phyloP scores from a whole-genome alignment of 805 yeast species.

The Monosporozyma unispora region DNA sequence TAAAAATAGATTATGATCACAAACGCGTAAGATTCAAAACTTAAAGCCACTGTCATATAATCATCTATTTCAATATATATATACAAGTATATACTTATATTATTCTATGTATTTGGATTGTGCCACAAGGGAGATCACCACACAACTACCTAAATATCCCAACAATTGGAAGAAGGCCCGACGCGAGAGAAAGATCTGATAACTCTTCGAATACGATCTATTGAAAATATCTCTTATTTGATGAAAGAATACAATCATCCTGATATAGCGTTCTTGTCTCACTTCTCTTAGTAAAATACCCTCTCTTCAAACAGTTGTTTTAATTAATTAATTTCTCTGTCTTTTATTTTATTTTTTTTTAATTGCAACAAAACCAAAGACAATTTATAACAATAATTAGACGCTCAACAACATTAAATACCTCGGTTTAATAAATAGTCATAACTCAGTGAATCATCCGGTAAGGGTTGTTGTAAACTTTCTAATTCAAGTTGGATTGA shows the following conservation, averaged over 20 bases:
- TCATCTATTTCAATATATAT: too few species aligned
- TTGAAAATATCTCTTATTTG: conserved; percentile 29
- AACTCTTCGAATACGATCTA: conserved; percentile 23
- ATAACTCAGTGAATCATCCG: conserved; percentile 1
- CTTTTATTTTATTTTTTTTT: neutral
- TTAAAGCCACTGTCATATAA: too few species aligned
- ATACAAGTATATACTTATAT: too few species aligned
- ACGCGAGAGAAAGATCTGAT: conserved; percentile 26
- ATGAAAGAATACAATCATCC: conserved; percentile 22
- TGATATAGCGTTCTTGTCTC: neutral
- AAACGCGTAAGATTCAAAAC: too few species aligned
- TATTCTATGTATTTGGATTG: conserved; percentile 16
- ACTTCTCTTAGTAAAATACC: neutral
- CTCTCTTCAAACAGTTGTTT: neutral
- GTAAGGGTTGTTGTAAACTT: conserved; percentile 1
- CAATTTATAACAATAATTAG: too few species aligned
- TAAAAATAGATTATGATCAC: too few species aligned
- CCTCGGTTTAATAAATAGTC: neutral
- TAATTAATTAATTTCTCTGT: neutral
- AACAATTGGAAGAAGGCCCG: conserved; percentile 29
- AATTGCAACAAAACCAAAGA: neutral
- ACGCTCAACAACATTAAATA: neutral
- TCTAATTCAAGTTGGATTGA: too few species aligned
- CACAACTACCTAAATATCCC: conserved; percentile 30
- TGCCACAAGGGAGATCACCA: conserved; percentile 25